Percentiles rank a stretch among this genome's conserved stretches.
These are phyloP conservation scores for Calocera viscosa DNA, from an alignment of 768 basidiomycete genomes.

Conservation along the genomic window DNA sequence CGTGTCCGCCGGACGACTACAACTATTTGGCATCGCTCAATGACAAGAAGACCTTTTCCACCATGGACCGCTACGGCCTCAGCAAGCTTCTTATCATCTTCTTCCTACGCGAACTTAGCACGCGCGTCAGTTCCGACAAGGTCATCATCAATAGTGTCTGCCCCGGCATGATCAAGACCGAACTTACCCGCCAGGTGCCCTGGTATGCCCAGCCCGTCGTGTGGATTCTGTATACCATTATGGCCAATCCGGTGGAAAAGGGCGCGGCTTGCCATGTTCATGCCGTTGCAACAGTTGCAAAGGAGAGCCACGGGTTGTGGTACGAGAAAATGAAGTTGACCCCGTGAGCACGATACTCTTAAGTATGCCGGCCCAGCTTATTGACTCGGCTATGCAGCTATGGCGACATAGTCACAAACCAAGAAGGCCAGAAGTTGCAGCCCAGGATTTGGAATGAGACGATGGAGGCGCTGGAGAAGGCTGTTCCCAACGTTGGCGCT, in stretches of 20 bases:
- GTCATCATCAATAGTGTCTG: neutral
- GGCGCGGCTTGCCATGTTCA: neutral
- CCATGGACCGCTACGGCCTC: neutral
- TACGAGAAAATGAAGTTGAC: neutral
- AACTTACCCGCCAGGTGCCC: neutral
- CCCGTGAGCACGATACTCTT: neutral
- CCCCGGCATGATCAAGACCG: neutral
- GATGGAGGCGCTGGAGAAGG: neutral
- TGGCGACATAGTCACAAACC: neutral
- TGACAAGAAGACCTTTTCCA: neutral
- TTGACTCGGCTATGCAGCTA: neutral
- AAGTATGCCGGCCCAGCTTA: neutral
- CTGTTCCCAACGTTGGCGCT: neutral
- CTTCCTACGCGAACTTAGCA: neutral
- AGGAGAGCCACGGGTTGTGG: neutral
- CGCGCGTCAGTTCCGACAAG: neutral
- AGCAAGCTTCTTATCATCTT: neutral
- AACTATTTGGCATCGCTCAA: neutral
- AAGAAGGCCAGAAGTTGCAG: neutral
- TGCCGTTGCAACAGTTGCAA: neutral
- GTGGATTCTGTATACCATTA: neutral
- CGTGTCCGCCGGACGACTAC: neutral
- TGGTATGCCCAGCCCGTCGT: neutral
- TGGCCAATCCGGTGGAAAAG: neutral
- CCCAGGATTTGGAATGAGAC: neutral